Evolutionary conservation across 2,329 filamentous ascomycete species (phyloP).

Genomic region (Plectosphaerella plurivora): DNA sequence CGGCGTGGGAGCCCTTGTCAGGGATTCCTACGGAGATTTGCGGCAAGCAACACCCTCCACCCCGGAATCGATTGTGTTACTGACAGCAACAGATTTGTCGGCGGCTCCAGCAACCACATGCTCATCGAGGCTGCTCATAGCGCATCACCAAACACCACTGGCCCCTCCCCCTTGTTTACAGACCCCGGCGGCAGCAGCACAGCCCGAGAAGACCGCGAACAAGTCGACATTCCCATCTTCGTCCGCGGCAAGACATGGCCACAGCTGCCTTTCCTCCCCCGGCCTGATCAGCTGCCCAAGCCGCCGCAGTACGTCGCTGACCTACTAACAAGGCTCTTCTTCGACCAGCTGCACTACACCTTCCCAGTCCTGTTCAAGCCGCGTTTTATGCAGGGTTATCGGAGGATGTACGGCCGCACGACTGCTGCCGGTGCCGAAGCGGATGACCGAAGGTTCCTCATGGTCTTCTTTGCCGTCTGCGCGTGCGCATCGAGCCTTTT

Average conservation of each 20-base stretch:
- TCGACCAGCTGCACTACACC: conserved; percentile 22
- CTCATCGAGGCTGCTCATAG: conserved; percentile 20
- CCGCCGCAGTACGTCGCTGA: conserved; percentile 22
- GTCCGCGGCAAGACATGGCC: conserved; percentile 19
- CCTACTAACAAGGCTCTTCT: conserved; percentile 19
- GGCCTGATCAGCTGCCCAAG: conserved; percentile 16
- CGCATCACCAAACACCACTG: conserved; percentile 8
- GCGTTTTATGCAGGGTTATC: conserved; percentile 18
- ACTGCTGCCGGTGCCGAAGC: neutral
- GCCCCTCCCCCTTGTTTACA: neutral
- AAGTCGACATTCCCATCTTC: conserved; percentile 20
- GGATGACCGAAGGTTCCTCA: conserved; percentile 16
- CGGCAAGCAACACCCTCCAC: too few relatives aligned
- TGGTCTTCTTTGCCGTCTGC: conserved; percentile 23
- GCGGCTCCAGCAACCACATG: conserved; percentile 19
- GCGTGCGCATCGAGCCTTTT: conserved; percentile 21
- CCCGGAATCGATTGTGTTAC: too few relatives aligned
- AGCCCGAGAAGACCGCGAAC: neutral
- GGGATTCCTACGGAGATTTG: conserved; percentile 19
- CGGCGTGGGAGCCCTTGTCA: conserved; percentile 15
- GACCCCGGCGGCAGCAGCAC: neutral
- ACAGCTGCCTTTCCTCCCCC: conserved; percentile 18
- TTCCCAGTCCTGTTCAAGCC: conserved; percentile 21
- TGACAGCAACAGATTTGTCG: conserved; percentile 13
- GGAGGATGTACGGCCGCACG: conserved; percentile 7